Evolutionary conservation across 1,284 basidiomycete species (phyloP), one percentile per base, ranked within the genome.

Genomic region (Ganoderma leucocontextum): DNA sequence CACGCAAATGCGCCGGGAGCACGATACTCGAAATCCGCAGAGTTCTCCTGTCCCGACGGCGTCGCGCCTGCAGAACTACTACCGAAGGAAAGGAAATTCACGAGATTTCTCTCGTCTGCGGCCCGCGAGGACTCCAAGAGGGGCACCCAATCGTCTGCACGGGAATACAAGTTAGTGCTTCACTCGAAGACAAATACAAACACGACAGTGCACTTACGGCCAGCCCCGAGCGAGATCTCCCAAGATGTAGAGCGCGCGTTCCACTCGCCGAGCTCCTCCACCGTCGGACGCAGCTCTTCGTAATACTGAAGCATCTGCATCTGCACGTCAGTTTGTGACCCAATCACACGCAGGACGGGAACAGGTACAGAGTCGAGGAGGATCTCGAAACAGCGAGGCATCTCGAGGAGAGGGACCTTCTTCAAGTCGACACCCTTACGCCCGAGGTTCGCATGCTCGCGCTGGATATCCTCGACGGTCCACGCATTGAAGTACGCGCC

Each of bases 221-320:
- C n/a, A 55, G 15, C 53, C 5, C 17, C 33, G 6, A 29, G 10
- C 22, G 10, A 2, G 47, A 52, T 1, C 9, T 25, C 47, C 47
- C 47, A 52, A n/a, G 2, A n/a, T 25, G 17, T 33, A 13, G 60
- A 17, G 19, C 60, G 29, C 22, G 33, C 25, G 19, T 33, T 44
- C 60, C 41, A 35, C 25, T 61, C 42, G 6, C 25, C 33, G 13
- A 73, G 65, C 35, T 71, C 60, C 15, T 64, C 47, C n/a, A 68
- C 33, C 1, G 68, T 65, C 7, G 69, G 64, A 9, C 76, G 73
- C 8, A 59, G 19, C 19, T 60, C 39, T 15, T 74, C 71, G 63
- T 74, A 63, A 22, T 57, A 47, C 1, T 63, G 52, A 2, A 75
- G 63, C 70, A 77, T 74, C 75, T 77, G 61, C 5, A 10, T 41